Evolutionary conservation across 2,329 filamentous ascomycete genomes (phyloP).

Genomic region (Trichophyton mentagrophytes): DNA sequence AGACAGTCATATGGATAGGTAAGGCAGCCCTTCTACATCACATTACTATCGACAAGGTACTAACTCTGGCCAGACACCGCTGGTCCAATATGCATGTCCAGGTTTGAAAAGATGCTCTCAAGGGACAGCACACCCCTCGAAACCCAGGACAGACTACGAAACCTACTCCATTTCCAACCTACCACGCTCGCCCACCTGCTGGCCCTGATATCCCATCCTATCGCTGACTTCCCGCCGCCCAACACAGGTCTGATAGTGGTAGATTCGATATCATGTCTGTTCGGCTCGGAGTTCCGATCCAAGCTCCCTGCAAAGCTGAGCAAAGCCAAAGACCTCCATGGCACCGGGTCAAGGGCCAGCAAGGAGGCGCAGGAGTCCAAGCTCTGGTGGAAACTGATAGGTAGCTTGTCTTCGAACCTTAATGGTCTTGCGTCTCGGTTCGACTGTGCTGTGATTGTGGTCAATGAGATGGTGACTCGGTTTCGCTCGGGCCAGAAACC

Average conservation of each 20-base stretch:
- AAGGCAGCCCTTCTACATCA: conserved; percentile 24
- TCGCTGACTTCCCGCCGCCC: conserved; percentile 47
- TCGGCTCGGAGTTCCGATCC: conserved; percentile 62
- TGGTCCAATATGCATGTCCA: conserved; percentile 35
- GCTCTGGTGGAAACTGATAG: conserved; percentile 47
- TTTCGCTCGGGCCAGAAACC: conserved; percentile 55
- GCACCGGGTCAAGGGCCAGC: background rate
- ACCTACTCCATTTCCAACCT: conserved; percentile 45
- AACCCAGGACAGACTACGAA: background rate
- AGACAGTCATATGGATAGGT: conserved; percentile 74
- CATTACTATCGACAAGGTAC: background rate
- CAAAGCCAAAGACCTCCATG: conserved; percentile 27
- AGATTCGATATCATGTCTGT: conserved; percentile 62
- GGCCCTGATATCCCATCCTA: conserved; percentile 59
- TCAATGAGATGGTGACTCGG: conserved; percentile 72
- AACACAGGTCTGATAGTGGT: conserved; percentile 59
- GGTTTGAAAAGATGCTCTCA: conserved; percentile 38
- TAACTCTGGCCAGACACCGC: conserved; percentile 34
- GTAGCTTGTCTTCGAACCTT: conserved; percentile 46
- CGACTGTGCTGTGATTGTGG: conserved; percentile 59
- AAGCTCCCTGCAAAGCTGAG: conserved; percentile 24
- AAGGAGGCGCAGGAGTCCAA: conserved; percentile 10
- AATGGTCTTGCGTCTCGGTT: conserved; percentile 62
- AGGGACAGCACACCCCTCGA: conserved; percentile 4
- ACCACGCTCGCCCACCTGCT: conserved; percentile 53